These are phyloP conservation scores for Drosera spatulata DNA, from an alignment of 179 eudicot genomes.

Conservation along the genomic window DNA sequence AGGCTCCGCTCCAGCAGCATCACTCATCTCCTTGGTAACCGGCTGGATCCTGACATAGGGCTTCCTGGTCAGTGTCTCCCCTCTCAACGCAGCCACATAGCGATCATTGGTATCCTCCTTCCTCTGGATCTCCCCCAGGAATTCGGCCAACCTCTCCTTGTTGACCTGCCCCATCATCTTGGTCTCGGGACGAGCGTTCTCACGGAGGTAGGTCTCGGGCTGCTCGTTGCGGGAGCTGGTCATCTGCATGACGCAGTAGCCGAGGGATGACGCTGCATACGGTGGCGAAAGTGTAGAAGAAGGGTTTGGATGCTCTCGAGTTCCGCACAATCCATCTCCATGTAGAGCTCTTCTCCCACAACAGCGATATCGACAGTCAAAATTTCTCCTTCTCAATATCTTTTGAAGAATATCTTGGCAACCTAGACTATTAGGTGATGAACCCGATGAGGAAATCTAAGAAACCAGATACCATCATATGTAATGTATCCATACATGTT, in stretches of 20 bases:
- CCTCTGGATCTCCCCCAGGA: constrained; percentile 81
- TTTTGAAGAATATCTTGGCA: too few species aligned
- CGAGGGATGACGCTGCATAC: constrained; percentile 87
- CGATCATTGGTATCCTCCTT: constrained; percentile 91
- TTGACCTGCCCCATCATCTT: constrained; percentile 95
- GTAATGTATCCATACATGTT: too few species aligned
- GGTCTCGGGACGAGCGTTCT: constrained; percentile 62
- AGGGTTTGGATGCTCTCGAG: constrained; percentile 77
- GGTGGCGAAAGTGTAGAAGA: constrained; percentile 73
- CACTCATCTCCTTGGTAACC: constrained; percentile 22
- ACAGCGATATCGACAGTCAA: constrained; percentile 2
- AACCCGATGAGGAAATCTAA: too few species aligned
- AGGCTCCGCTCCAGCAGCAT: constrained; percentile 10
- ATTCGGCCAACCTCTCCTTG: constrained; percentile 76
- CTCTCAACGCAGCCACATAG: constrained; percentile 83
- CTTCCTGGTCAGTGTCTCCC: constrained; percentile 88
- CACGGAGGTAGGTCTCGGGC: constrained; percentile 79
- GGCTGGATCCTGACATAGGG: constrained; percentile 74
- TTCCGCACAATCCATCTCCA: constrained; percentile 72
- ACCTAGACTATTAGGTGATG: too few species aligned
- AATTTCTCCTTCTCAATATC: too few species aligned
- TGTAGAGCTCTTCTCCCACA: constrained; percentile 41
- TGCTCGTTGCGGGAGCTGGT: constrained; percentile 51
- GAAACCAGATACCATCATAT: too few species aligned
- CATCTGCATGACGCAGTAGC: constrained; percentile 72